Evolutionary conservation across 805 yeast genomes (phyloP), one percentile per base, ranked within the genome.

Genomic region (Sugiyamaella floridensis): DNA sequence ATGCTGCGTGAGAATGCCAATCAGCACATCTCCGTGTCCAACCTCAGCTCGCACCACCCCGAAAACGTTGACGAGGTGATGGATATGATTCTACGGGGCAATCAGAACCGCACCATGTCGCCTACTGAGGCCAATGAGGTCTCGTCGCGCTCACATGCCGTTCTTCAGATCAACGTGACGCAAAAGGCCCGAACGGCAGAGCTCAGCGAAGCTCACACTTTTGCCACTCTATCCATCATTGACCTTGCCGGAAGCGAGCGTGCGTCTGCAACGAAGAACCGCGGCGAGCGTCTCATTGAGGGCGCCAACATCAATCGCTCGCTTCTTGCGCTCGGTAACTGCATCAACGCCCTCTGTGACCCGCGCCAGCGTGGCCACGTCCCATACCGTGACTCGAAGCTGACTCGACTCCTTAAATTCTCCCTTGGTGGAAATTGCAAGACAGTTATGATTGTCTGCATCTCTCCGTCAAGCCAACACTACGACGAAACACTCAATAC

Each of bases 161-260:
- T 92, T 2, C 73, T 92, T 26, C 97, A 89, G 60, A 80, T 92
- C 37, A 82, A 84, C 62, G 79, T 92, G 7, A 67, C 74, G 9
- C 88, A 84, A 62, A 76, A 70, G 41, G 74, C 78, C 43, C 75
- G 82, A 50, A 77, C 85, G 0, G 82, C 84, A 0, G 88, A 81
- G 52, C 58, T 86, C 16, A 73, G 73, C 14, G 88, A 85, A 61
- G 76, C 81, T 32, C 90, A 84, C 58, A 80, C 83, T 0, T 82
- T 78, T 69, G 89, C 95, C 0, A 87, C 95, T 0, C 71, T 90
- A 29, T 85, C 93, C 0, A 85, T 92, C 26, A 90, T 92, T 47
- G 98, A 92, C 67, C 70, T 92, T 45, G 98, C 98, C 0, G 98
- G 98, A 4, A 86, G 95, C 68, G 98, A 92, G 70, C 74, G 98